These are phyloP conservation scores for Prinsepia uniflora DNA, from an alignment of 306 rosid species.

Conservation along the genomic window DNA sequence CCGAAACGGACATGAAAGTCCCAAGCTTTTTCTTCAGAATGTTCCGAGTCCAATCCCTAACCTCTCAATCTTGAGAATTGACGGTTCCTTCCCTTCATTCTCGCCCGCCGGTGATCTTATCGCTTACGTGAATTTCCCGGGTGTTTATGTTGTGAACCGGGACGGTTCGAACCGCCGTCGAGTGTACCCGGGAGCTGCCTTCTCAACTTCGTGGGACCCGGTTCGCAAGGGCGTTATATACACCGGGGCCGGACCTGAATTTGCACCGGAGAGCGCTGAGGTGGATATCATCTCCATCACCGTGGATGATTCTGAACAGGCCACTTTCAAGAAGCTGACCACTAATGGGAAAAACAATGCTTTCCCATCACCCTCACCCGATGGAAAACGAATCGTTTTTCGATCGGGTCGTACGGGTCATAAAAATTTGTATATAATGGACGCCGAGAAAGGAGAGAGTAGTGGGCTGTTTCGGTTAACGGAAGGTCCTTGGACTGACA, in stretches of 20 bases:
- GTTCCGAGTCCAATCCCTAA: conserved; percentile 47
- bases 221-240: conserved; percentile 56
- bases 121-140: conserved; percentile 55
- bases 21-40: conserved; percentile 49
- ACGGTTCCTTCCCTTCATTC: conserved; percentile 68
- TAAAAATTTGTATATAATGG: conserved; percentile 72
- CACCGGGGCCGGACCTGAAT: conserved; percentile 58
- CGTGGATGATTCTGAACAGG: conserved; percentile 29
- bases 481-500: conserved; percentile 71
- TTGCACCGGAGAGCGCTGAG: conserved; percentile 52
- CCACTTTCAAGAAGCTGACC: conserved; percentile 46
- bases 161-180: conserved; percentile 65
- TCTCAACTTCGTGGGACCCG: conserved; percentile 70
- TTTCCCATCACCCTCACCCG: conserved; percentile 65
- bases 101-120: conserved; percentile 64
- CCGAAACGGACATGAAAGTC: conserved; percentile 17
- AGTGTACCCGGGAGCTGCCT: conserved; percentile 42
- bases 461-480: conserved; percentile 47
- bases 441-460: conserved; percentile 56
- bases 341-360: conserved; percentile 75
- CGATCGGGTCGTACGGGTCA: conserved; percentile 71
- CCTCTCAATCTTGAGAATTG: conserved; percentile 55
- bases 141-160: conserved; percentile 51
- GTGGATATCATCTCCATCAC: conserved; percentile 62
- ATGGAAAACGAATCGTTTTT: conserved; percentile 78